phyloP scores from a whole-genome alignment of 2,329 filamentous ascomycete genomes.

The Teratosphaeria destructans region DNA sequence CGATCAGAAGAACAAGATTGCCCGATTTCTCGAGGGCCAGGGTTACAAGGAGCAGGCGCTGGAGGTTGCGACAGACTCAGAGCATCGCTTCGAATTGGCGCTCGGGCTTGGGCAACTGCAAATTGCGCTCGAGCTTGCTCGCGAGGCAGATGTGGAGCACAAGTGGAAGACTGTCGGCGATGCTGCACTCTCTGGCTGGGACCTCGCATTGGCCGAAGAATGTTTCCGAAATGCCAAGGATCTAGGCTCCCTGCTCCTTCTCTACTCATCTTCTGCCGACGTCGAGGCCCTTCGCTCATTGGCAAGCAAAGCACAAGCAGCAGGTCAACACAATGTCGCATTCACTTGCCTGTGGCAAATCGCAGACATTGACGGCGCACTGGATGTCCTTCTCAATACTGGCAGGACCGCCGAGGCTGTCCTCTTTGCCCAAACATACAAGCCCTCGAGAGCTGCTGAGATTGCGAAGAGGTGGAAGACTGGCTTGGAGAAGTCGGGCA shows the following conservation, averaged over 20 bases:
- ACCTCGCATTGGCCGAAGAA: constrained; percentile 77
- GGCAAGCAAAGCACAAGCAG: constrained; percentile 62
- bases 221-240: constrained; percentile 90
- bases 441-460: constrained; percentile 61
- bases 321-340: constrained; percentile 80
- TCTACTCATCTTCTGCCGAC: constrained; percentile 80
- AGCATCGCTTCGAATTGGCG: constrained; percentile 93
- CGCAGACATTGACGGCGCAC: constrained; percentile 70
- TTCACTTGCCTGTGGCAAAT: constrained; percentile 86
- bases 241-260: constrained; percentile 73
- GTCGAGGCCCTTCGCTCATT: constrained; percentile 61
- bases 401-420: constrained; percentile 75
- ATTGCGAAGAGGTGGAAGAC: constrained; percentile 74
- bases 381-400: constrained; percentile 68
- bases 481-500: constrained; percentile 71
- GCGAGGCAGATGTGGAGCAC: constrained; percentile 77
- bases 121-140: constrained; percentile 75
- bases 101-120: constrained; percentile 73
- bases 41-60: constrained; percentile 93
- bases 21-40: constrained; percentile 92
- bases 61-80: constrained; percentile 84
- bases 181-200: constrained; percentile 75
- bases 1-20: constrained; percentile 97
- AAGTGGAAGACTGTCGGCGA: constrained; percentile 98
- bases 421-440: constrained; percentile 90